Base-by-base conservation (phyloP, 2,329 filamentous ascomycete species). In the Aureobasidium subglaciale region DNA sequence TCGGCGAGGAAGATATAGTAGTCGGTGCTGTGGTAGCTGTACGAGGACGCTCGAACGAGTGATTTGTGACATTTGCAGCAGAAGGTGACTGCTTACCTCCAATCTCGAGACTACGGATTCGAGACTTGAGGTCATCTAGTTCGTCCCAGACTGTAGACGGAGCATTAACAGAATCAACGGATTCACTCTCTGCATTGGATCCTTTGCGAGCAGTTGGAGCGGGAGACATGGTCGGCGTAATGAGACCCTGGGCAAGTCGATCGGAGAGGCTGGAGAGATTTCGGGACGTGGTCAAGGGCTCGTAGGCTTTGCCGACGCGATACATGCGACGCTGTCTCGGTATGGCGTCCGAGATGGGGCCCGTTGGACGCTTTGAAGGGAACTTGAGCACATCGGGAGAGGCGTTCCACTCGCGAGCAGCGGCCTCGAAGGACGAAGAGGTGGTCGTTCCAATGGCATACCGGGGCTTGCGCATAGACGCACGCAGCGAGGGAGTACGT, bases 111-210 rank as follows among this genome's bases (percentile, higher is more conserved):
- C 90, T 88, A 63, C 89, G 85, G 63, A 99, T 96, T 27, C 93
- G 84, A 37, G 89, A 93, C 69, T 97, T 97, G 43, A 99, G 75
- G 61, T 97, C 93, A 63, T 97, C 93, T 25, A 99, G 74, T 70
- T 99, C 93, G 67, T 97, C 93, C 93, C 93, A 99, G 2, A 99
- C 89, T 0, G 90, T 96, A 2, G 90, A 95, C 11, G 91, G 89
- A 1, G 89, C 90, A 1, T 86, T 90, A 0, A 89, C 93, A 0
- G 93, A 97, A 30, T 87, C 79, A 0, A 87, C 92, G 0, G 93
- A 97, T 64, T 93, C 90, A 0, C 90, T 68, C 29, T 67, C 68
- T 8, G 61, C 45, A 32, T 91, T 53, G 85, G 25, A 75, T 63
- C 16, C 70, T 72, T 57, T 80, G 73, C 38, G 68, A 41, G 78